These are phyloP conservation scores for Pseudogymnoascus sp. DNA, from an alignment of 2,329 filamentous ascomycete genomes.

Conservation along the genomic window DNA sequence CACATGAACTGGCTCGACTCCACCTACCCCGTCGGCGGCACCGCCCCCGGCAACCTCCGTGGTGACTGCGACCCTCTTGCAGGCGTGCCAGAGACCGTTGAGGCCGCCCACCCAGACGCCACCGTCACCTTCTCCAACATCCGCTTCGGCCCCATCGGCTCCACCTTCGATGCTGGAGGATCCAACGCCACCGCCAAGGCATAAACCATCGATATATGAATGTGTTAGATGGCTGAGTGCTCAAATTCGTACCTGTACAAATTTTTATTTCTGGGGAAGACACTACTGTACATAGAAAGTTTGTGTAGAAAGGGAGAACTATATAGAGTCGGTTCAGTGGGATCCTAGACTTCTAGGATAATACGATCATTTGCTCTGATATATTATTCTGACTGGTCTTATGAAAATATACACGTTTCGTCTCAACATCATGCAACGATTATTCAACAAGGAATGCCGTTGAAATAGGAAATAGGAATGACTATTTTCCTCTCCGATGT, in stretches of 20 bases:
- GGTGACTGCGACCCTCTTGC: constrained; percentile 42
- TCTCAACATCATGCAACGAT: neutral
- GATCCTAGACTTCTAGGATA: neutral
- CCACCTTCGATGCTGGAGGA: neutral
- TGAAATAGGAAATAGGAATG: neutral
- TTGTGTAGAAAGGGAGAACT: neutral
- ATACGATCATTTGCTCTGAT: constrained; percentile 3
- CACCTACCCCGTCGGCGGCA: constrained; percentile 42
- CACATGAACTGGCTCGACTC: constrained; percentile 68
- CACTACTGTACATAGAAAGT: constrained; percentile 1
- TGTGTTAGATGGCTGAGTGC: neutral
- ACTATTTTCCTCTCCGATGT: neutral
- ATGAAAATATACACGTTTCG: neutral
- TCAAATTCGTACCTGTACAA: constrained; percentile 5
- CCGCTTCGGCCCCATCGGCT: constrained; percentile 8
- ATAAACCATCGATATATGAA: neutral
- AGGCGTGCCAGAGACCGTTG: constrained; percentile 39
- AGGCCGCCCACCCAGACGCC: constrained; percentile 36
- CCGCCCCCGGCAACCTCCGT: constrained; percentile 38
- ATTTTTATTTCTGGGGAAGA: constrained; percentile 4
- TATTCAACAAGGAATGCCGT: neutral
- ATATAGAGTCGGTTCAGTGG: constrained; percentile 1
- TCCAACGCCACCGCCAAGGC: neutral
- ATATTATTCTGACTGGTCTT: neutral
- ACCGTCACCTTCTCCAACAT: constrained; percentile 23